Evolutionary conservation across 768 basidiomycete genomes (phyloP), one percentile per base, ranked within the genome.

Genomic region (Boletus vermiculosoides): DNA sequence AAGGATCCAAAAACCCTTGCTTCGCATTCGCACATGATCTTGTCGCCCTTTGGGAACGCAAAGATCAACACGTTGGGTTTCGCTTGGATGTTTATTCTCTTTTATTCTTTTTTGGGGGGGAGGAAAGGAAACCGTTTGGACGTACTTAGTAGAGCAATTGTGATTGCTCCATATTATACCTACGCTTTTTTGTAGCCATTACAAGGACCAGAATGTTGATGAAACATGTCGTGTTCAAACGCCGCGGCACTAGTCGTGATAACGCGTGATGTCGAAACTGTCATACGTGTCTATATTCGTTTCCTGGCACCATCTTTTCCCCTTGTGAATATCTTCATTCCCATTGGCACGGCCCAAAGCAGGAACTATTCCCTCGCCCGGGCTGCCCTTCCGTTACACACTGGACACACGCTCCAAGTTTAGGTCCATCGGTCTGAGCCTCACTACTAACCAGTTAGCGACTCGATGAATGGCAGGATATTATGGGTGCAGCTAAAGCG

Each of bases 401-500:
- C 22, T 16, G 31, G 15, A 23, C 33, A 16, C 33, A 46, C 8
- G 7, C 22, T 18, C 15, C 49, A n/a, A 15, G 13, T 15, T 30
- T 18, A 15, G 20, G 12, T 31, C 12, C 7, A 12, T 13, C 9
- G 5, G 11, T 44, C 40, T 20, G 31, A 45, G 18, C 12, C 28
- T 23, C 9, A 47, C 11, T 23, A 15, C 20, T 39, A 18, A 31
- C n/a, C n/a, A 30, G 36, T 28, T 23, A 4, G 12, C 48, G 45
- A 50, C 57, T 59, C 64, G 36, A 71, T 71, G 70, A 71, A 64
- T 63, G 59, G 55, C 60, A 70, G 61, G 54, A 28, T 53, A 37
- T 13, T 58, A 5, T 72, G 73, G 65, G 8, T 22, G 45, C 77
- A 73, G 60, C 55, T 81, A 31, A 76, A 76, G 45, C 74, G 78